These are phyloP conservation scores for Tetraselmis striata DNA, from an alignment of 139 green algal genomes.

Conservation along the genomic window DNA sequence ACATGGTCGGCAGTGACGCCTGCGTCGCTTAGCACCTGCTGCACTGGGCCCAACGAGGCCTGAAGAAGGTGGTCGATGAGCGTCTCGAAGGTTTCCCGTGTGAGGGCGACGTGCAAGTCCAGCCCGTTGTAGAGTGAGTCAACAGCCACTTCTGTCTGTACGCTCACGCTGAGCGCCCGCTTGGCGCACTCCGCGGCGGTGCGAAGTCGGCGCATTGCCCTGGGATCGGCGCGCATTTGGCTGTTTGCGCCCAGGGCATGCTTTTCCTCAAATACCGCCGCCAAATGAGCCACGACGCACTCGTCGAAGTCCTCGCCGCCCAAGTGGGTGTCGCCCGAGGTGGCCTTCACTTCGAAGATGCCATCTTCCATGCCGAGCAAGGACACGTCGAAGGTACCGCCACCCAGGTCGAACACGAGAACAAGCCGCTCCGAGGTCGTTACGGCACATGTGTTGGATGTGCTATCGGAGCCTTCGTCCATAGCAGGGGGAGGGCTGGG, in stretches of 20 bases:
- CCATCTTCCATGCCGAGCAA: conserved; percentile 4
- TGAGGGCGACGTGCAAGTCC: conserved; percentile 9
- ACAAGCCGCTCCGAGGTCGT: conserved; percentile 23
- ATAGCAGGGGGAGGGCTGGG: conserved; percentile 16
- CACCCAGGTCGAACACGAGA: conserved; percentile 18
- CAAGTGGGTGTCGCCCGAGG: not conserved
- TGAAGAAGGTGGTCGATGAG: conserved; percentile 19
- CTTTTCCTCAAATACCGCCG: not conserved
- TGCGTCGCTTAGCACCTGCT: conserved; percentile 23
- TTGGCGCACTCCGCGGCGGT: not conserved
- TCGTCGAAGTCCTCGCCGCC: not conserved
- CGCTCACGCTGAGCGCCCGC: not conserved
- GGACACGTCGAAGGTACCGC: conserved; percentile 19
- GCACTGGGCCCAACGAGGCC: not conserved
- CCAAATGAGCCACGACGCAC: not conserved
- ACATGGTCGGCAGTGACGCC: conserved; percentile 48
- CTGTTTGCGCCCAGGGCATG: no score
- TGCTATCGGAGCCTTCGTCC: conserved; percentile 9
- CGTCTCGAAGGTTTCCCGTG: conserved; percentile 16
- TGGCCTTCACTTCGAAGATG: not conserved
- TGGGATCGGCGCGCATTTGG: not conserved
- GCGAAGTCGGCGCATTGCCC: not conserved
- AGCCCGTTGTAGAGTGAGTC: conserved; percentile 6
- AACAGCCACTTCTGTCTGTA: conserved; percentile 10
- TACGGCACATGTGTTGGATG: conserved; percentile 21